Base-by-base conservation (phyloP, 331 rosid genomes). In the Pyracantha coccinea region DNA sequence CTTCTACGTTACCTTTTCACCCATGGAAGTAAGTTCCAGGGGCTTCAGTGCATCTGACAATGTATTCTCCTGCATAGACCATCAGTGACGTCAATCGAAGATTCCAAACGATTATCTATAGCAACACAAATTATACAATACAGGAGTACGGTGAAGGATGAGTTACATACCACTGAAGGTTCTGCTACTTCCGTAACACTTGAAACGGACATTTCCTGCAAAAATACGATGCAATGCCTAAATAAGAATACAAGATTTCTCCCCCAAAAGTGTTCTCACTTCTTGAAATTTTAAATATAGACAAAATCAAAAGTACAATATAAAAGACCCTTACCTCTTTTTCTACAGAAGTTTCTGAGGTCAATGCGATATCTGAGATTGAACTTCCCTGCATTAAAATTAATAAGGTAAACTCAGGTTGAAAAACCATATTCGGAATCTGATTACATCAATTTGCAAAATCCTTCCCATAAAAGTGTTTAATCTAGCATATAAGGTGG, bases 1-100 rank as follows among this genome's bases (percentile, higher is more conserved):
- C 13, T 19, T 28, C 13, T 54, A 7, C 20, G 17, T 32, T 75
- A 85, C 91, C 86, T 76, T 85, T 80, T 81, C 84, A 54, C 58
- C 27, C 65, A 41, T 54, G 62, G 83, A 62, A 64, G 78, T 68
- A 65, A 79, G 66, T 57, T 74, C 74, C 8, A 14, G 53, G 27
- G 54, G 74, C 70, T 83, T 72, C 32, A 54, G 52, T 24, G 55
- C 66, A 71, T 70, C 75, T 1, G 67, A 57, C 31, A 73, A 78
- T 16, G 82, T 44, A 53, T 69, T 81, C 33, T 68, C 91, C 89
- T 88, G 80, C 71, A 71, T 33, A 41, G 52, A 47, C 73, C 55
- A 74, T 66, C 76, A 65, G n/a, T 29, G 15, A 61, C n/a, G 57
- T 35, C 25, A 29, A 17, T 68, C 58, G 69, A 55, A 72, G 32